Percentiles rank a stretch among this genome's conserved stretches.
Evolutionary conservation across 179 eudicot genomes (phyloP).

Genomic region (Beta macrorhiza): DNA sequence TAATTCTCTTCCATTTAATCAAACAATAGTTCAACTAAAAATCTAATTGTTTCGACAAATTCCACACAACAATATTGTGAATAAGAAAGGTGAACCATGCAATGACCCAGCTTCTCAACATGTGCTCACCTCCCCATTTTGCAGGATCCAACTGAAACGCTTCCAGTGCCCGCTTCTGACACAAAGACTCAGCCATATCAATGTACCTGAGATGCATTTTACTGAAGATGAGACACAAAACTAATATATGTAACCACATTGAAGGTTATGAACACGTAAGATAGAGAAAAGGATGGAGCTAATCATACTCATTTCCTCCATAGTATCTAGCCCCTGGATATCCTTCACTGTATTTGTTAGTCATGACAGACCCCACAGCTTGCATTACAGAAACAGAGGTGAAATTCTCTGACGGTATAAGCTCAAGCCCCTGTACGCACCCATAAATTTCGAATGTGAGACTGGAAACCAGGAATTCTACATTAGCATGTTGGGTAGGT

Average conservation of each 20-base stretch:
- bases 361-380: slow-evolving; percentile 99
- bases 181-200: slow-evolving; percentile 95
- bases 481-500: background rate
- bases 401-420: slow-evolving; percentile 97
- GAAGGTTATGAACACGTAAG: background rate
- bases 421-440: slow-evolving; percentile 77
- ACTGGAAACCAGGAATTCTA: background rate
- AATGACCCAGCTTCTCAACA: background rate
- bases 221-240: background rate
- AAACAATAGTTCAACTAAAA: background rate
- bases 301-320: slow-evolving; percentile 97
- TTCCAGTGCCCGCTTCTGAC: slow-evolving; percentile 95
- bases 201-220: slow-evolving; percentile 54
- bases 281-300: background rate
- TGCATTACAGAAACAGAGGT: slow-evolving; percentile 96
- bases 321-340: slow-evolving; percentile 99
- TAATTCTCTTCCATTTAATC: background rate
- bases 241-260: background rate
- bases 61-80: background rate
- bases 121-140: slow-evolving; percentile 89
- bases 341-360: slow-evolving; percentile 99
- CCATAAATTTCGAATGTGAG: slow-evolving; percentile 18
- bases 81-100: background rate
- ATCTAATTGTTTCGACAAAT: background rate
- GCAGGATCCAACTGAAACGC: slow-evolving; percentile 93